Conservation (phyloP, 345 rosid genomes). For the Cardamine occulta region DNA sequence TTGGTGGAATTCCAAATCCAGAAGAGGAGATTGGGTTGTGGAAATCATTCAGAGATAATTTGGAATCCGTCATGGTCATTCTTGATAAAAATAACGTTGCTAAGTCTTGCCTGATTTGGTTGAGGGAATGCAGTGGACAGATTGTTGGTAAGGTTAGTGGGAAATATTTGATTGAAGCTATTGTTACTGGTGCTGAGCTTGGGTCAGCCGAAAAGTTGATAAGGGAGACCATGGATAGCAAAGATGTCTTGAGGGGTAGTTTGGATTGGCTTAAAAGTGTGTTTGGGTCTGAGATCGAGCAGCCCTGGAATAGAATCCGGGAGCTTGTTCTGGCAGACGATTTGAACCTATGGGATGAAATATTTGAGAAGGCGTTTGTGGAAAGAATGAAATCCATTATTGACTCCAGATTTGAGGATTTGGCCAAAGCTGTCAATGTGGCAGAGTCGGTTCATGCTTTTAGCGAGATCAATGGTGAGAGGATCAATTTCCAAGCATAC, state of each 20-base stretch:
- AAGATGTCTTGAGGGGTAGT: conserved; percentile 85
- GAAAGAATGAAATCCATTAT: conserved; percentile 83
- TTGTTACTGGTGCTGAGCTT: conserved; percentile 73
- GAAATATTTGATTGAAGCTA: conserved; percentile 65
- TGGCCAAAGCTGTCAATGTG: conserved; percentile 61
- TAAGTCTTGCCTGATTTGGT: conserved; percentile 73
- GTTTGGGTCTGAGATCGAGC: conserved; percentile 93
- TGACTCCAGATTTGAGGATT: conserved; percentile 64
- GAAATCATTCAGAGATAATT: conserved; percentile 78
- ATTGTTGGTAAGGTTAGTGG: conserved; percentile 70
- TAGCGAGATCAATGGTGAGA: conserved; percentile 55
- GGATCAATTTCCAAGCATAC: conserved; percentile 71
- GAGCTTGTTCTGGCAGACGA: conserved; percentile 91
- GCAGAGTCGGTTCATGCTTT: conserved; percentile 54
- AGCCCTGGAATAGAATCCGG: conserved; percentile 92
- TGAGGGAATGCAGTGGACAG: conserved; percentile 70
- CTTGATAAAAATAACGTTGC: conserved; percentile 65
- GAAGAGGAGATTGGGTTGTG: conserved; percentile 91
- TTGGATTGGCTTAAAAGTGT: conserved; percentile 94
- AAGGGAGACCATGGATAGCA: conserved; percentile 80
- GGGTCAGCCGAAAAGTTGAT: conserved; percentile 78
- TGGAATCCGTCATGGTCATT: conserved; percentile 62
- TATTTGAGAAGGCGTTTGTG: conserved; percentile 92
- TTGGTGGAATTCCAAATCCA: conserved; percentile 94
- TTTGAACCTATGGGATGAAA: conserved; percentile 96